Evolutionary conservation across 768 basidiomycete species (phyloP), one percentile per base, ranked within the genome.

Genomic region (Boletus speciosus): DNA sequence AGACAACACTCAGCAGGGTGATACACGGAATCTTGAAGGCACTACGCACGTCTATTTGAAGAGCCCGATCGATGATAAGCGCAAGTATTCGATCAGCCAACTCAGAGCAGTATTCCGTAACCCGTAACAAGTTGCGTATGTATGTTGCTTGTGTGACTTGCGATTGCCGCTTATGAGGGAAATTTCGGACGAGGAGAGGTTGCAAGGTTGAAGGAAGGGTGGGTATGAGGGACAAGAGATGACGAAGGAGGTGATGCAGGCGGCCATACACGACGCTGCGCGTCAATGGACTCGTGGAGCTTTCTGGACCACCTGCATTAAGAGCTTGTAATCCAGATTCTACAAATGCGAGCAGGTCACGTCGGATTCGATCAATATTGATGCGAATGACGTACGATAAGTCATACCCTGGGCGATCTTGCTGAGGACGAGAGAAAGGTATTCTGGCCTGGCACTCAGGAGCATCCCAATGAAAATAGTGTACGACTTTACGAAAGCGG

Each of bases 101-200:
- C 66, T 93, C 94, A 0, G 91, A 85, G 65, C 95, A 98, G 67
- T 97, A 98, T 35, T 83, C 81, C 0, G 86, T 86, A 36, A 98
- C 73, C 34, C 82, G 82, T 6, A 98, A 79, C 15, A 93, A 70
- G 67, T 99, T 99, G 42, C 91, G 84, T 59, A 98, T 90, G 65
- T 93, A 99, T 1, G 93, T 91, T 4, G 87, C 81, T 61, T 98
- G 94, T 0, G 84, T 76, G 3, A 82, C 73, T 61, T 87, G 85
- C 39, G 80, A 82, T 66, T 96, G 93, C 31, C 95, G 83, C 68
- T 98, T 98, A 68, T 97, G 92, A 8, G 97, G 97, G 65, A 98
- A 98, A 66, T 88, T 78, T 46, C 83, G 84, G 50, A 88, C 78
- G 16, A 99, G 82, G 23, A 95, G 79, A 1, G 94, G 92, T 53